These are phyloP conservation scores for Rhizopogon sp. DNA, from an alignment of 768 basidiomycete genomes.

Conservation along the genomic window DNA sequence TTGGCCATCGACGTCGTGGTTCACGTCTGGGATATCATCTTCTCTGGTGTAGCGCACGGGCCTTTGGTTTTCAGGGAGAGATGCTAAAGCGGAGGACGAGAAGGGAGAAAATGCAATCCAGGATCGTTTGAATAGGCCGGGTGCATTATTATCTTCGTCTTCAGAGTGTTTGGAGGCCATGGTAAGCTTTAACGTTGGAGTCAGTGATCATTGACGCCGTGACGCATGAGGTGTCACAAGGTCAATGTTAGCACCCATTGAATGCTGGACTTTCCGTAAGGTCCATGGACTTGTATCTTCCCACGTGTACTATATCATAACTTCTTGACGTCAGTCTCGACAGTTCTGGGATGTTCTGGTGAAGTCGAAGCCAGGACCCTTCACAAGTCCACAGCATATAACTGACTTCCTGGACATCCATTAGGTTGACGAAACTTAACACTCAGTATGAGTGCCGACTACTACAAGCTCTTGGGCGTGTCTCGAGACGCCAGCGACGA, in stretches of 20 bases:
- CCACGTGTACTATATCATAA: not conserved
- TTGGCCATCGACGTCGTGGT: conserved; percentile 43
- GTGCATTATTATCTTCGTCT: conserved; percentile 10
- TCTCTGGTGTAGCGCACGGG: conserved; percentile 56
- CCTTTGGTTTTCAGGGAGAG: conserved; percentile 37
- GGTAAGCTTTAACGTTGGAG: not conserved
- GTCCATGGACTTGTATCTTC: conserved; percentile 3
- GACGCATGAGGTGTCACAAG: no score
- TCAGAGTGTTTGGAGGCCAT: conserved; percentile 15
- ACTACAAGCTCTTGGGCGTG: conserved; percentile 82
- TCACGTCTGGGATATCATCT: conserved; percentile 67
- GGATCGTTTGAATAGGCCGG: conserved; percentile 45
- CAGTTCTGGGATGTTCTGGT: conserved; percentile 33
- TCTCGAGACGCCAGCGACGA: conserved; percentile 71
- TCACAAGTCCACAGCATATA: not conserved
- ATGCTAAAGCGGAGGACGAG: conserved; percentile 55
- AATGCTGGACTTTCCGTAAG: not conserved
- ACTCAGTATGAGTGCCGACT: conserved; percentile 71
- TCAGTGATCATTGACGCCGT: no score
- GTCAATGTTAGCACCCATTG: no score
- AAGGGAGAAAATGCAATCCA: conserved; percentile 69
- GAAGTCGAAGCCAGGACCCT: not conserved
- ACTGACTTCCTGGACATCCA: not conserved
- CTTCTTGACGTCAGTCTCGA: conserved; percentile 25
- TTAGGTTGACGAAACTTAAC: not conserved